phyloP scores from a whole-genome alignment of 192 early-diverging fungal genomes.

The Dissophora ornata region DNA sequence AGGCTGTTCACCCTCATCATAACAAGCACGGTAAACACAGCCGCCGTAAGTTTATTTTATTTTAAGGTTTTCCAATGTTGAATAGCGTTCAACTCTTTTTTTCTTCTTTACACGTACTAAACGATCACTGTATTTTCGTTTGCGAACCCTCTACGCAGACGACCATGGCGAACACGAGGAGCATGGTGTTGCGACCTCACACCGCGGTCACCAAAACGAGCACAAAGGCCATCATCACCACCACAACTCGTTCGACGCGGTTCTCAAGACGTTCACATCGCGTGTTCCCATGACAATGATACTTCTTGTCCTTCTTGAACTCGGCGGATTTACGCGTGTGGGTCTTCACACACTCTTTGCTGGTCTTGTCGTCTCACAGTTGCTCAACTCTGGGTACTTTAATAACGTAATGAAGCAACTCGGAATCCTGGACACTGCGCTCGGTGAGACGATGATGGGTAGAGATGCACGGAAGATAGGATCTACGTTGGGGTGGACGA shows the following conservation, averaged over 20 bases:
- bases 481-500: constrained; percentile 15
- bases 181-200: not conserved
- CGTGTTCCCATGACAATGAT: constrained; percentile 22
- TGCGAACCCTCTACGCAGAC: not conserved
- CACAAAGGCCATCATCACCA: not conserved
- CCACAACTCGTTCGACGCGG: constrained; percentile 24
- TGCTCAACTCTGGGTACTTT: constrained; percentile 16
- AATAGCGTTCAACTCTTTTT: too few species aligned
- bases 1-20: constrained; percentile 2
- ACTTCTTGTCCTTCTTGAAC: constrained; percentile 22
- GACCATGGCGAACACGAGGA: not conserved
- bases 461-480: constrained; percentile 15
- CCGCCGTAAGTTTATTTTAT: constrained; percentile 28
- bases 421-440: constrained; percentile 16
- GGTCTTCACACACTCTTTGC: constrained; percentile 39
- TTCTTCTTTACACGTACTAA: not conserved
- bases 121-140: too few species aligned
- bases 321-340: constrained; percentile 36
- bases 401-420: constrained; percentile 26
- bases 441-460: not conserved
- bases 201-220: not conserved
- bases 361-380: constrained; percentile 28
- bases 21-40: constrained; percentile 25
- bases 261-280: constrained; percentile 29
- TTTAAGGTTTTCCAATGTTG: too few species aligned